Evolutionary conservation across 2,329 filamentous ascomycete genomes (phyloP).

Genomic region (Arthrobotrys musiformis): DNA sequence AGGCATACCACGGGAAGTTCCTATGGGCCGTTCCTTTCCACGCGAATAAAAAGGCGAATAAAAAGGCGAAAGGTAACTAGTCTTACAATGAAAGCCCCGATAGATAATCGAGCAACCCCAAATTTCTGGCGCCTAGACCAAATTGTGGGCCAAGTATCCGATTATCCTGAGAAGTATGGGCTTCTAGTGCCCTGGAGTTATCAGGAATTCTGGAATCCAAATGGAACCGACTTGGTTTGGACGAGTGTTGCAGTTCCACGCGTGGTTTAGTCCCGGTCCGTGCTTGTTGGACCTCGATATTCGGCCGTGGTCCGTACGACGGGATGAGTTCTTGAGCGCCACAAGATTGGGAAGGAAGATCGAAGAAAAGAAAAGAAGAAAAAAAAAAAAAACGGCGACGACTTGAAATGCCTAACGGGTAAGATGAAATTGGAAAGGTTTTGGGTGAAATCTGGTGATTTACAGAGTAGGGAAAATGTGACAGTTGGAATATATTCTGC

Average conservation of each 20-base stretch:
- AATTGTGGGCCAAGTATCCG: not conserved
- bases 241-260: no score
- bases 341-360: not conserved
- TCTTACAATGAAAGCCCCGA: no score
- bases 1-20: not conserved
- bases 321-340: not conserved
- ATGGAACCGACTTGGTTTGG: no score
- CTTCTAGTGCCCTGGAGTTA: no score
- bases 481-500: not conserved
- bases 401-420: not conserved
- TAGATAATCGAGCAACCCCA: no score
- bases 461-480: not conserved
- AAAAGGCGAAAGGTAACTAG: no score
- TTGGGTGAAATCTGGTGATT: not conserved
- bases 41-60: no score
- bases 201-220: no score
- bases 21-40: not conserved
- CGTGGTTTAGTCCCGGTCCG: not conserved
- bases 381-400: not conserved
- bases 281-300: not conserved
- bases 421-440: not conserved
- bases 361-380: not conserved
- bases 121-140: no score
- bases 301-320: not conserved
- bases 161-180: not conserved